Conservation (phyloP, 2,329 filamentous ascomycete genomes). For the Pezicula neosporulosa region DNA sequence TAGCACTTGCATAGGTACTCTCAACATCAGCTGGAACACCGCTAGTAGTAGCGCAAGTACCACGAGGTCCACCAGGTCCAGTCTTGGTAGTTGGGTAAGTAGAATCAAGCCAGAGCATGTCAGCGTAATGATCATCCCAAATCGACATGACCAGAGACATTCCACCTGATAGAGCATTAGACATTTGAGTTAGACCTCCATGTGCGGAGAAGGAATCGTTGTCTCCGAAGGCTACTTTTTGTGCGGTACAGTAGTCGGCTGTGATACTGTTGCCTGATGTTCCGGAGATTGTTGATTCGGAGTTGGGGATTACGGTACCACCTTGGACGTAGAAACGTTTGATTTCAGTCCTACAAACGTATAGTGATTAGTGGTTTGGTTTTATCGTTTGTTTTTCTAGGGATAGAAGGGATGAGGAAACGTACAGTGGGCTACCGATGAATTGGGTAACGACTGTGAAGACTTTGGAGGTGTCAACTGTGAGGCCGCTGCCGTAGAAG, state of each 20-base stretch:
- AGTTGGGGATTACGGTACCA: constrained; percentile 46
- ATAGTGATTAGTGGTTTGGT: too few relatives aligned
- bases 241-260: constrained; percentile 47
- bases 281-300: constrained; percentile 37
- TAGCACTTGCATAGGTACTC: constrained; percentile 27
- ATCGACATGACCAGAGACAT: constrained; percentile 18
- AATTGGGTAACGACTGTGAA: constrained; percentile 57
- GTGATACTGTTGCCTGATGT: constrained; percentile 49
- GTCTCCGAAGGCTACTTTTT: constrained; percentile 51
- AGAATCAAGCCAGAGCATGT: constrained; percentile 63
- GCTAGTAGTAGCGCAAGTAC: constrained; percentile 36
- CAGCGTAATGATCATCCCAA: constrained; percentile 52
- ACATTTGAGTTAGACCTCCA: constrained; percentile 5
- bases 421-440: constrained; percentile 42
- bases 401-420: too few relatives aligned
- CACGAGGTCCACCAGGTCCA: constrained; percentile 39
- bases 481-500: constrained; percentile 50
- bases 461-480: constrained; percentile 44
- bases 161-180: constrained; percentile 10
- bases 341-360: constrained; percentile 34
- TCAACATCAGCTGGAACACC: constrained; percentile 38
- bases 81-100: constrained; percentile 43
- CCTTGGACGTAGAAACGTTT: constrained; percentile 52
- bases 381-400: too few relatives aligned
- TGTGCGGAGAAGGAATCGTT: constrained; percentile 39